Evolutionary conservation across 164 flowering plant genomes (phyloP).

Genomic region (Dillenia turbinata): DNA sequence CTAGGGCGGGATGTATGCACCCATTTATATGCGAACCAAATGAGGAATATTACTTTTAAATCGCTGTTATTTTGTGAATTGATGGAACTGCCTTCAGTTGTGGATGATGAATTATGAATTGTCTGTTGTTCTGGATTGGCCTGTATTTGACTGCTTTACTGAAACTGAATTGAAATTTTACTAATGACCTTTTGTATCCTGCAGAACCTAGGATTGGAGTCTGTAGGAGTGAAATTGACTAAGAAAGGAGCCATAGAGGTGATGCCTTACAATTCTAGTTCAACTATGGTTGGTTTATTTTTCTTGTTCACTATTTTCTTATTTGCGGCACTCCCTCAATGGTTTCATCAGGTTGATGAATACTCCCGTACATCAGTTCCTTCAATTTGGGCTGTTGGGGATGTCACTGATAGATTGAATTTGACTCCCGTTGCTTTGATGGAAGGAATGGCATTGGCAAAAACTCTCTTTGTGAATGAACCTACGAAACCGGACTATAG

Average conservation of each 20-base stretch:
- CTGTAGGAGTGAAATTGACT: slow-evolving; percentile 67
- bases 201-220: slow-evolving; percentile 86
- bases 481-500: slow-evolving; percentile 78
- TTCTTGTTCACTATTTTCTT: background rate
- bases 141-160: background rate
- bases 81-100: too few species aligned
- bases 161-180: background rate
- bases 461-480: slow-evolving; percentile 82
- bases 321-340: background rate
- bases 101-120: too few species aligned
- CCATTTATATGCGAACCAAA: background rate
- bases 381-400: slow-evolving; percentile 99
- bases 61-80: too few species aligned
- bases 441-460: slow-evolving; percentile 95
- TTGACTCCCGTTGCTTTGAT: slow-evolving; percentile 99
- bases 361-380: slow-evolving; percentile 86
- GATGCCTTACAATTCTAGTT: slow-evolving; percentile 2
- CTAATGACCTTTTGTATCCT: slow-evolving; percentile 4
- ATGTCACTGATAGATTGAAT: slow-evolving; percentile 89
- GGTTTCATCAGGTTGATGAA: slow-evolving; percentile 72
- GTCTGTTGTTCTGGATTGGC: too few species aligned
- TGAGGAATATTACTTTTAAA: too few species aligned
- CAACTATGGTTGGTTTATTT: background rate
- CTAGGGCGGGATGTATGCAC: too few species aligned
- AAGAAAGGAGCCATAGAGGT: slow-evolving; percentile 94